Percentiles rank a stretch among this genome's conserved stretches.
Evolutionary conservation across 1,284 basidiomycete species (phyloP).

Genomic region (Caloboletus firmus): DNA sequence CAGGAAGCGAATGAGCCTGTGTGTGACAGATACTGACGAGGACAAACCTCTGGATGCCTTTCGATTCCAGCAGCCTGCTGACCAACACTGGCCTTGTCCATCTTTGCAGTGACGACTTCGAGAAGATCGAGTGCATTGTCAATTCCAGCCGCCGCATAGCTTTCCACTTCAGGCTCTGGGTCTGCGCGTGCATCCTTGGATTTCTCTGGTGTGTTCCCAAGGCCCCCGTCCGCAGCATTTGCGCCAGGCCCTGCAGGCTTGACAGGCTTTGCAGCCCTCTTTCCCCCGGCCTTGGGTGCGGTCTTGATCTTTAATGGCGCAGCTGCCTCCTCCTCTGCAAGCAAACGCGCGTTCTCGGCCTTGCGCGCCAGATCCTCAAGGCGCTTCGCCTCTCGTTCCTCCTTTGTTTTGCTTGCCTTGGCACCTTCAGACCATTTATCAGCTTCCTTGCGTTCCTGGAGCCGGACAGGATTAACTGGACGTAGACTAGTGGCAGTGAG

Average conservation of each 20-base stretch:
- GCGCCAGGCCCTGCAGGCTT: conserved; percentile 75
- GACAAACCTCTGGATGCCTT: conserved; percentile 87
- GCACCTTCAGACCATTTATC: conserved; percentile 75
- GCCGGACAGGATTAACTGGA: conserved; percentile 4
- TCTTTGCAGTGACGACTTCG: conserved; percentile 86
- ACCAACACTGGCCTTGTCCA: conserved; percentile 89
- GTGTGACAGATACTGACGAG: conserved; percentile 9
- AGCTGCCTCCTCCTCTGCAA: conserved; percentile 84
- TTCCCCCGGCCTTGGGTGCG: conserved; percentile 63
- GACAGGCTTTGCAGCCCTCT: conserved; percentile 47
- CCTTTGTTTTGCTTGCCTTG: conserved; percentile 64
- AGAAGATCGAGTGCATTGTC: conserved; percentile 92
- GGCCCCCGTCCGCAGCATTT: conserved; percentile 67
- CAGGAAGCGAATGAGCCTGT: conserved; percentile 5
- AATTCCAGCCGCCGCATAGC: conserved; percentile 82
- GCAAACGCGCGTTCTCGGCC: conserved; percentile 71
- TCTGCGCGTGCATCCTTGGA: conserved; percentile 21
- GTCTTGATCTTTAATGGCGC: conserved; percentile 64
- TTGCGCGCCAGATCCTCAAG: conserved; percentile 73
- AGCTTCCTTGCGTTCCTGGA: conserved; percentile 75
- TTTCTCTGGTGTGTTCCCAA: conserved; percentile 37
- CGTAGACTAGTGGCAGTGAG: conserved; percentile 1
- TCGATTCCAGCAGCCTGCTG: conserved; percentile 84
- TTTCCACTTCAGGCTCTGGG: conserved; percentile 53
- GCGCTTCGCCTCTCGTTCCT: conserved; percentile 76